These are phyloP conservation scores for Thermomucor indicae-seudaticae DNA, from an alignment of 371 early-diverging fungal genomes.

Conservation along the genomic window DNA sequence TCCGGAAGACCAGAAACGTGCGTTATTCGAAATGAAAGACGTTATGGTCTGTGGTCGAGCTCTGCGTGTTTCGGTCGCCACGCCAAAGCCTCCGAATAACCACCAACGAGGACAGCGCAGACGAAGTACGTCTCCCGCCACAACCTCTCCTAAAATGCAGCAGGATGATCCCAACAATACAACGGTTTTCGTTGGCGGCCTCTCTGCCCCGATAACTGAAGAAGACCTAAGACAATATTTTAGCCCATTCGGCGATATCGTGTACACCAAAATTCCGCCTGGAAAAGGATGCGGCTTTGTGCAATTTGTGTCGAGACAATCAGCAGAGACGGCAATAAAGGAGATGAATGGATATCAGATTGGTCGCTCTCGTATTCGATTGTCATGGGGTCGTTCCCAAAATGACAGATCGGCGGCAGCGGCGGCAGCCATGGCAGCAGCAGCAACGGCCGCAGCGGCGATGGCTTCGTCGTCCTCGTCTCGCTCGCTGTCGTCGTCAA, in stretches of 20 bases:
- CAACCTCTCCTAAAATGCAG: neutral
- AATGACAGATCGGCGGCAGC: constrained; percentile 15
- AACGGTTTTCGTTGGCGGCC: constrained; percentile 91
- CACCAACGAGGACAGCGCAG: neutral
- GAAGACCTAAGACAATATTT: constrained; percentile 79
- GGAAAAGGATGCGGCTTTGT: constrained; percentile 94
- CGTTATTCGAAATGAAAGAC: constrained; percentile 80
- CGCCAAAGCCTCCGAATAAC: constrained; percentile 59
- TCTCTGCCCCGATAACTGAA: constrained; percentile 69
- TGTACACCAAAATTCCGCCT: constrained; percentile 86
- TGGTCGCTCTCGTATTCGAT: constrained; percentile 75
- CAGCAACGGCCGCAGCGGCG: constrained; percentile 10
- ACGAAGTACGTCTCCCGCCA: neutral
- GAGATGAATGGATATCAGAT: constrained; percentile 83
- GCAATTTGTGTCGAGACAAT: constrained; percentile 70
- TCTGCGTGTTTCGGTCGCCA: constrained; percentile 83
- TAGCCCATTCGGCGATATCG: constrained; percentile 80
- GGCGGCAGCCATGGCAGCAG: constrained; percentile 11
- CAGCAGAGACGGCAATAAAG: constrained; percentile 83
- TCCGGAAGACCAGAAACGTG: constrained; percentile 66
- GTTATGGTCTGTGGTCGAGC: constrained; percentile 64
- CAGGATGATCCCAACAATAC: constrained; percentile 54
- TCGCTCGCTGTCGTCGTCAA: neutral
- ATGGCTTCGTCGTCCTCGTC: neutral
- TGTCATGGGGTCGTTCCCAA: constrained; percentile 84